Conservation (phyloP, 805 yeast genomes). For the Cyberlindnera suaveolens region DNA sequence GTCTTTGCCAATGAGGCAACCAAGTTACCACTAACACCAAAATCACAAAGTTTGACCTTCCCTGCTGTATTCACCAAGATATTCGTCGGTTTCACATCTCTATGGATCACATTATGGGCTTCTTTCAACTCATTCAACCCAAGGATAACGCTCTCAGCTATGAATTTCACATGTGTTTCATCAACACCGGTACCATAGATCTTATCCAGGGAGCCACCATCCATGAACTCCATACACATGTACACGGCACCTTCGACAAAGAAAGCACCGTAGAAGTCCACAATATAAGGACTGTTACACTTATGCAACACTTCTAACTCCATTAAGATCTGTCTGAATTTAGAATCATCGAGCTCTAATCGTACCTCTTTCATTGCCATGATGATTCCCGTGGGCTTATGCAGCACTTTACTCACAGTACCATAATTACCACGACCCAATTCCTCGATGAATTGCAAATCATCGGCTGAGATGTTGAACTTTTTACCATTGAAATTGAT, state of each 20-base stretch:
- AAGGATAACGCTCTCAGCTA: constrained; percentile 70
- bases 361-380: constrained; percentile 99
- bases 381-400: constrained; percentile 82
- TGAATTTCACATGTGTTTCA: constrained; percentile 74
- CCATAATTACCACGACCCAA: constrained; percentile 96
- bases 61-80: constrained; percentile 78
- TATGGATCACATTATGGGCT: constrained; percentile 83
- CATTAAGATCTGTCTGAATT: constrained; percentile 91
- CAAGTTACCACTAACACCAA: constrained; percentile 91
- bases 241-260: constrained; percentile 97
- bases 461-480: constrained; percentile 81
- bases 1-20: constrained; percentile 95
- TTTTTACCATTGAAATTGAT: constrained; percentile 87
- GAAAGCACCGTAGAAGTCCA: constrained; percentile 95
- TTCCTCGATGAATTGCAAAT: constrained; percentile 76
- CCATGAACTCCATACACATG: constrained; percentile 98
- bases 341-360: constrained; percentile 87
- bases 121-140: constrained; percentile 86
- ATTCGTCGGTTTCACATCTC: constrained; percentile 97
- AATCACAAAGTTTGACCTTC: constrained; percentile 88
- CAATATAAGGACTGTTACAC: constrained; percentile 85
- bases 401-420: constrained; percentile 86
- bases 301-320: constrained; percentile 90
- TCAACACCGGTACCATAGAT: constrained; percentile 69
- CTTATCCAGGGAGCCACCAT: constrained; percentile 89